A percentile compares a stretch with the other conserved stretches of the same genome.
Evolutionary conservation across 2,329 filamentous ascomycete genomes (phyloP).

Genomic region (Hymenoscyphus scutula): DNA sequence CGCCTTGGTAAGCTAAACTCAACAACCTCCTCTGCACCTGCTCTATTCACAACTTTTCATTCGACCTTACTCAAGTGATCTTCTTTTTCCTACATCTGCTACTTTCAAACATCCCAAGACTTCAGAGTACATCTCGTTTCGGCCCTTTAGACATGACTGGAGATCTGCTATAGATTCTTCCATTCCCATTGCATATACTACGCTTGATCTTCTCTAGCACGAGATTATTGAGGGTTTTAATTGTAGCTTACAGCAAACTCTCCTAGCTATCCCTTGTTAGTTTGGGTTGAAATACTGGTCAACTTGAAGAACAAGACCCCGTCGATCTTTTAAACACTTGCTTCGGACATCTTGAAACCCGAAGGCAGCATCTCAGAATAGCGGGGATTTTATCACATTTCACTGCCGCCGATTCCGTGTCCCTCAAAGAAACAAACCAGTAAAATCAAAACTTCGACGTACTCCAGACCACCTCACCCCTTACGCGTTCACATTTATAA

Average conservation of each 20-base stretch:
- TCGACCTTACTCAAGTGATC: not conserved
- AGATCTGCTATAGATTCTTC: slow-evolving; percentile 4
- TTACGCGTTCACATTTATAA: not conserved
- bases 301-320: not conserved
- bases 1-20: no score
- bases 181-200: not conserved
- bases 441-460: not conserved
- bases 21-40: not conserved
- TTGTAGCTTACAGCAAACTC: no score
- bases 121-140: not conserved
- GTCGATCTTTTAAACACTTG: not conserved
- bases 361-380: not conserved
- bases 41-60: slow-evolving; percentile 2
- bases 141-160: not conserved
- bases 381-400: not conserved
- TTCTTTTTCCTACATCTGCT: not conserved
- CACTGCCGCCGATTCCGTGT: not conserved
- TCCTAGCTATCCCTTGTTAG: no score
- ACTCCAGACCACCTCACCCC: not conserved
- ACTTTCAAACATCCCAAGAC: not conserved
- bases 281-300: no score
- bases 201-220: not conserved
- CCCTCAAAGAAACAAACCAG: not conserved
- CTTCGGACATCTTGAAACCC: not conserved
- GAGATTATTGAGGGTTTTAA: no score